Conservation (phyloP, 495 filamentous ascomycete genomes). For the Penicillium pancosmium region DNA sequence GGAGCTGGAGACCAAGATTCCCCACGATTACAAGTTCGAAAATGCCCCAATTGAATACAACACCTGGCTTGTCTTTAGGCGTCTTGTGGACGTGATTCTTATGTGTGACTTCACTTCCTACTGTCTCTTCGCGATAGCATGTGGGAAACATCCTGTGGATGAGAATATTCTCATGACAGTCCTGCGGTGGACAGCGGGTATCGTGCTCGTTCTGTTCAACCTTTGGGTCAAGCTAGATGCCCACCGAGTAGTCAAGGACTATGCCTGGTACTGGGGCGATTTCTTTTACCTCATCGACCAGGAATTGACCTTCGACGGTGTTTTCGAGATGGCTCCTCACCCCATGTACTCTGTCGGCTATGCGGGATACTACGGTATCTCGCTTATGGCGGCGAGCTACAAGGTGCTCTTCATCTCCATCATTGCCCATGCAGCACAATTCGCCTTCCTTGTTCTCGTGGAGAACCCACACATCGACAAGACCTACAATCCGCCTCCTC, state of each 20-base stretch:
- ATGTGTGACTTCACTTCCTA: conserved; percentile 99
- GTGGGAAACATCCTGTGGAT: conserved; percentile 69
- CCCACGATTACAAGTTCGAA: conserved; percentile 90
- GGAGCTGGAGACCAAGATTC: conserved; percentile 93
- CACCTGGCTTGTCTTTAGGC: conserved; percentile 94
- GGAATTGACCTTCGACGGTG: conserved; percentile 95
- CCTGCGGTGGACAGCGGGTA: conserved; percentile 79
- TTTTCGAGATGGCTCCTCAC: conserved; percentile 98
- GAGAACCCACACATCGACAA: conserved; percentile 99
- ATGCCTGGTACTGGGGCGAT: conserved; percentile 99
- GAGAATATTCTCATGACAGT: conserved; percentile 70
- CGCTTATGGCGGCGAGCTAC: conserved; percentile 98
- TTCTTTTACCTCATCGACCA: conserved; percentile 99
- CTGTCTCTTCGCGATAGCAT: conserved; percentile 91
- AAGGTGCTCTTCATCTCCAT: conserved; percentile 96
- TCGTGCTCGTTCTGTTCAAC: conserved; percentile 87
- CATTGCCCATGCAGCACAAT: conserved; percentile 90
- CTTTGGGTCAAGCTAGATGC: conserved; percentile 99
- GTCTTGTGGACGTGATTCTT: conserved; percentile 91
- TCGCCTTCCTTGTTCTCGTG: conserved; percentile 84
- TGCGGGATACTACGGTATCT: conserved; percentile 97
- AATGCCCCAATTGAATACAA: conserved; percentile 96
- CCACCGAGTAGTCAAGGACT: conserved; percentile 98
- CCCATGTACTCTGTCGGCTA: conserved; percentile 99
- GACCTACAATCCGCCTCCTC: conserved; percentile 89